These are phyloP conservation scores for Ceratocystis smalleyi DNA, from an alignment of 2,329 filamentous ascomycete species.

Conservation along the genomic window DNA sequence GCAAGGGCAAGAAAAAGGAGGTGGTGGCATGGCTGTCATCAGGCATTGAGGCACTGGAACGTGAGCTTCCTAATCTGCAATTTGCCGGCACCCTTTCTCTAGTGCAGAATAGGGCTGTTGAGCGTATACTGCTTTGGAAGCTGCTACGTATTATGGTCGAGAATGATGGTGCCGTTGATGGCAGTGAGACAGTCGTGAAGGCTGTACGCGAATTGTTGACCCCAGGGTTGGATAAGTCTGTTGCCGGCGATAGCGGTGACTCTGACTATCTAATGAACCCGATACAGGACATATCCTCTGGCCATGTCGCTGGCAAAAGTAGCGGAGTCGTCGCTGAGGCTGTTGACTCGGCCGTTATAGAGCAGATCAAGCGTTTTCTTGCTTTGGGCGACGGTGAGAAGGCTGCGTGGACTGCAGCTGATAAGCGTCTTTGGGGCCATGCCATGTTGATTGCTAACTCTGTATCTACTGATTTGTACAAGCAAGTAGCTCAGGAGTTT, in stretches of 20 bases:
- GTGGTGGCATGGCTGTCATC: slow-evolving; percentile 61
- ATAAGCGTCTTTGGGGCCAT: slow-evolving; percentile 90
- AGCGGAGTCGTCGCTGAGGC: slow-evolving; percentile 42
- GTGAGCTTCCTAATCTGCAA: slow-evolving; percentile 33
- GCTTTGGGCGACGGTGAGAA: slow-evolving; percentile 73
- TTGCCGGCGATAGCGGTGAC: background rate
- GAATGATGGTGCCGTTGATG: slow-evolving; percentile 68
- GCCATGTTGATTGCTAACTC: slow-evolving; percentile 76
- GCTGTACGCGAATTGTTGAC: slow-evolving; percentile 61
- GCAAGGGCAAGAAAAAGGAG: slow-evolving; percentile 94
- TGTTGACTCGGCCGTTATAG: slow-evolving; percentile 52
- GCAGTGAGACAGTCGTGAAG: slow-evolving; percentile 52
- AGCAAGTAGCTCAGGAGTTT: slow-evolving; percentile 88
- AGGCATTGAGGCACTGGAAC: slow-evolving; percentile 61
- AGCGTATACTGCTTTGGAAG: slow-evolving; percentile 78
- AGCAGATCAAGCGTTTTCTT: slow-evolving; percentile 57
- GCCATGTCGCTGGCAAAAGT: slow-evolving; percentile 18
- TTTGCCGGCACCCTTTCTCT: slow-evolving; percentile 38
- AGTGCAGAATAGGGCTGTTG: slow-evolving; percentile 56
- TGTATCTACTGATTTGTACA: slow-evolving; percentile 70
- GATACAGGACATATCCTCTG: background rate
- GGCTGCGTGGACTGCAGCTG: slow-evolving; percentile 83
- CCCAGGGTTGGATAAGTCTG: slow-evolving; percentile 28
- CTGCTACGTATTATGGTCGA: slow-evolving; percentile 69
- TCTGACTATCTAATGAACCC: slow-evolving; percentile 7